Evolutionary conservation across 2,329 filamentous ascomycete genomes (phyloP).

Genomic region (Madurella mycetomatis): DNA sequence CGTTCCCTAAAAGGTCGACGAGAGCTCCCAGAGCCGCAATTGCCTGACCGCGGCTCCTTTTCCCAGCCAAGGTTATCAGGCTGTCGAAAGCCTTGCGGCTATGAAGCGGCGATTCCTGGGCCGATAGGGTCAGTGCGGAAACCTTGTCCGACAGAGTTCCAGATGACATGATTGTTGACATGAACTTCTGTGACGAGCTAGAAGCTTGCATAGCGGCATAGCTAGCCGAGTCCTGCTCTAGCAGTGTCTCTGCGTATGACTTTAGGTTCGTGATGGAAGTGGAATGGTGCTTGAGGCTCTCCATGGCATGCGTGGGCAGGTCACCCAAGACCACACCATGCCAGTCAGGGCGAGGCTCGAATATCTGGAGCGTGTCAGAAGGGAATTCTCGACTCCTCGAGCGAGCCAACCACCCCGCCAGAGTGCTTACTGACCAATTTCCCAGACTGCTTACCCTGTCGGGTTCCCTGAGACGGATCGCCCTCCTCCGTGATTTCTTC

Average conservation of each 20-base stretch:
- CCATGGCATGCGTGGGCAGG: slow-evolving; percentile 42
- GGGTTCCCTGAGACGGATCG: slow-evolving; percentile 22
- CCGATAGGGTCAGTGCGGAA: slow-evolving; percentile 85
- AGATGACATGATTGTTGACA: slow-evolving; percentile 93
- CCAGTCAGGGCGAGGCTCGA: slow-evolving; percentile 57
- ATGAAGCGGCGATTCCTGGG: slow-evolving; percentile 94
- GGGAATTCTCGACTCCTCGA: not conserved
- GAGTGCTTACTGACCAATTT: slow-evolving; percentile 40
- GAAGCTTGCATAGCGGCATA: slow-evolving; percentile 72
- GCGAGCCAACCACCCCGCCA: not conserved
- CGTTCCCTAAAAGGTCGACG: slow-evolving; percentile 90
- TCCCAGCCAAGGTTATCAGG: slow-evolving; percentile 76
- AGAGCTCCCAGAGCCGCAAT: slow-evolving; percentile 88
- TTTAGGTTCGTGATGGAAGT: slow-evolving; percentile 51
- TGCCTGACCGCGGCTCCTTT: slow-evolving; percentile 89
- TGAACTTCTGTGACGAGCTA: slow-evolving; percentile 89
- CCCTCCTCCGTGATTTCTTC: slow-evolving; percentile 31
- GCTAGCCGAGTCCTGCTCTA: slow-evolving; percentile 71
- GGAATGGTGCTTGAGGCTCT: slow-evolving; percentile 41
- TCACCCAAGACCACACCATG: slow-evolving; percentile 42
- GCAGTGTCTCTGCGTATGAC: slow-evolving; percentile 65
- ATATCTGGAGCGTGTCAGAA: slow-evolving; percentile 38
- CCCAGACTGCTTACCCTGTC: slow-evolving; percentile 28
- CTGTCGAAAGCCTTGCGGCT: slow-evolving; percentile 86
- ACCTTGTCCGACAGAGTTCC: slow-evolving; percentile 97